Evolutionary conservation across 495 filamentous ascomycete species (phyloP).

Genomic region (Penicillium bovifimosum): DNA sequence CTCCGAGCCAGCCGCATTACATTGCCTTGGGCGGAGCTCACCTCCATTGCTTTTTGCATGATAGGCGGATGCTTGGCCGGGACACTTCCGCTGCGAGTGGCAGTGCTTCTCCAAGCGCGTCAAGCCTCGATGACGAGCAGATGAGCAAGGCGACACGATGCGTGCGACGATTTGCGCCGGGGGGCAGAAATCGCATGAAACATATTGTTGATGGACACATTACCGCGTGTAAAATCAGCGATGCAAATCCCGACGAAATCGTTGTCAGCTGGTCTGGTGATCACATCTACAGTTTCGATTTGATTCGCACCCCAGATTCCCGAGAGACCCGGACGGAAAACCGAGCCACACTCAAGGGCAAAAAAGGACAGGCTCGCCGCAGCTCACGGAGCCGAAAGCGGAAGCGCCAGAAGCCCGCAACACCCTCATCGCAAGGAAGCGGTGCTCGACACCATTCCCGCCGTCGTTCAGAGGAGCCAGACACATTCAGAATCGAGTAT

Average conservation of each 20-base stretch:
- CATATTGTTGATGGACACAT: constrained; percentile 58
- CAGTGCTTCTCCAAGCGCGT: constrained; percentile 27
- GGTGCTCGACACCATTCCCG: constrained; percentile 39
- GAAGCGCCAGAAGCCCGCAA: constrained; percentile 48
- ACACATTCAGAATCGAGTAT: constrained; percentile 52
- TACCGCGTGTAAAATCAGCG: constrained; percentile 74
- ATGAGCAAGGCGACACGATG: constrained; percentile 62
- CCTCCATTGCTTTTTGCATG: constrained; percentile 70
- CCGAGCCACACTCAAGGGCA: constrained; percentile 12
- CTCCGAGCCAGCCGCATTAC: constrained; percentile 67
- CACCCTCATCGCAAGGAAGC: constrained; percentile 42
- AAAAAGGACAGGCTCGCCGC: constrained; percentile 12
- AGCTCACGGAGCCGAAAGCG: constrained; percentile 48
- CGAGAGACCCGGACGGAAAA: constrained; percentile 26
- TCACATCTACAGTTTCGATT: constrained; percentile 68
- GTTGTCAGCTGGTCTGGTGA: constrained; percentile 74
- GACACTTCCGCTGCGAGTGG: constrained; percentile 53
- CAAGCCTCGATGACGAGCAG: constrained; percentile 47
- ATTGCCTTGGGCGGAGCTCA: constrained; percentile 70
- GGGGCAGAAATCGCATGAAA: constrained; percentile 49
- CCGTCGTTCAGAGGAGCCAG: constrained; percentile 27
- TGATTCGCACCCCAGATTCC: constrained; percentile 58
- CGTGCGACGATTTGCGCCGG: constrained; percentile 64
- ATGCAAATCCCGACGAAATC: constrained; percentile 69
- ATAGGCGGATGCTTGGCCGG: constrained; percentile 67